Evolutionary conservation across 352 stramenopile species (phyloP).

Genomic region (Aphanomyces cochlioides): DNA sequence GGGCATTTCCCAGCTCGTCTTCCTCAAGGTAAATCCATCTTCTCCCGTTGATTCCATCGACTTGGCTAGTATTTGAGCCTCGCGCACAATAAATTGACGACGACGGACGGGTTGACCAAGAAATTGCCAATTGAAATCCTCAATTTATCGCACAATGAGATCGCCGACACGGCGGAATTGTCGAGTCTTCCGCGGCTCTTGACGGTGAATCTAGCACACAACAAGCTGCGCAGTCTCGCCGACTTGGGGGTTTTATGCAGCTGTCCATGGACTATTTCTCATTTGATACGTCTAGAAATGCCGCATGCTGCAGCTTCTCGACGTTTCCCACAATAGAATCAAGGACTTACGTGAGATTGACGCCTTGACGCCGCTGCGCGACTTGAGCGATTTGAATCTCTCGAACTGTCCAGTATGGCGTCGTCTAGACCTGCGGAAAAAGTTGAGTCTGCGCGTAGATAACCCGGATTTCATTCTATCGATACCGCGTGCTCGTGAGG

Average conservation of each 20-base stretch:
- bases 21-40: constrained; percentile 43
- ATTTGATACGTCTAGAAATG: constrained; percentile 40
- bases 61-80: constrained; percentile 18
- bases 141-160: constrained; percentile 66
- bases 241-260: constrained; percentile 36
- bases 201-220: constrained; percentile 54
- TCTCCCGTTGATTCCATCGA: neutral
- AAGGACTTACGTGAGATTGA: constrained; percentile 62
- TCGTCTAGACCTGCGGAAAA: too few relatives aligned
- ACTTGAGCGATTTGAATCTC: constrained; percentile 48
- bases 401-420: constrained; percentile 40
- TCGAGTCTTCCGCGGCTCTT: constrained; percentile 46
- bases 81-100: constrained; percentile 21
- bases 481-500: constrained; percentile 54
- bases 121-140: constrained; percentile 33
- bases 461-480: constrained; percentile 38
- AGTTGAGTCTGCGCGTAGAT: constrained; percentile 25
- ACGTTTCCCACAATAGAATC: constrained; percentile 51
- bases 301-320: constrained; percentile 46
- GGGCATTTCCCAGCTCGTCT: constrained; percentile 50
- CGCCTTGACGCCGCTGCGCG: constrained; percentile 41
- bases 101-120: constrained; percentile 7
- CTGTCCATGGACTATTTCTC: neutral
- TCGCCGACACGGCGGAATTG: constrained; percentile 48
- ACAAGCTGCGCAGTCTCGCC: constrained; percentile 42